Percentiles rank a stretch among this genome's conserved stretches.
Conservation (phyloP, 2,329 filamentous ascomycete species). For the Paraphaeosphaeria minitans region DNA sequence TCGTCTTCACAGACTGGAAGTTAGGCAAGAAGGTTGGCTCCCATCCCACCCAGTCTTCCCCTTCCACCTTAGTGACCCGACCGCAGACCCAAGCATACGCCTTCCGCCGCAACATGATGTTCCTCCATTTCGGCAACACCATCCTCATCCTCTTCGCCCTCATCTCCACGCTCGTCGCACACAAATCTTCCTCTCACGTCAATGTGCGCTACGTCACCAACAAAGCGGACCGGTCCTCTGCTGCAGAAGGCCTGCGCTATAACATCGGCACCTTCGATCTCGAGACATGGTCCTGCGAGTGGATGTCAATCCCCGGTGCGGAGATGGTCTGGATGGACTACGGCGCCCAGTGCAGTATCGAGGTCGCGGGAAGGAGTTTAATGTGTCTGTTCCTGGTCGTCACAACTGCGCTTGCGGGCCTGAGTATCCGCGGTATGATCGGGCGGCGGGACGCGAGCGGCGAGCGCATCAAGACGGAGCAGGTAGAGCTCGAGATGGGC, state of each 20-base stretch:
- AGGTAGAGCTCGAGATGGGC: slow-evolving; percentile 35
- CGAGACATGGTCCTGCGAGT: slow-evolving; percentile 43
- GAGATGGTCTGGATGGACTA: slow-evolving; percentile 37
- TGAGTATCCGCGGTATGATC: slow-evolving; percentile 32
- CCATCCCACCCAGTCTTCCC: neutral
- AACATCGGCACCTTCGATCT: slow-evolving; percentile 43
- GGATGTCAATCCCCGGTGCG: slow-evolving; percentile 27
- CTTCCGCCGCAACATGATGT: slow-evolving; percentile 43
- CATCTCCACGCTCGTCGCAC: slow-evolving; percentile 37
- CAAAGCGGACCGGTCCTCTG: slow-evolving; percentile 21
- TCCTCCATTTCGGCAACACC: slow-evolving; percentile 37
- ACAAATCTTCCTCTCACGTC: slow-evolving; percentile 38
- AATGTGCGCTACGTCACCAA: slow-evolving; percentile 30
- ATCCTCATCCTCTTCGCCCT: slow-evolving; percentile 39
- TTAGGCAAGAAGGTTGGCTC: slow-evolving; percentile 28
- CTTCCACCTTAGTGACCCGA: neutral
- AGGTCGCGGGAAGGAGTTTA: slow-evolving; percentile 34
- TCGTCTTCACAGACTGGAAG: slow-evolving; percentile 34
- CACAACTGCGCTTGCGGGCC: slow-evolving; percentile 23
- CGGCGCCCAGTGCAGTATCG: slow-evolving; percentile 32
- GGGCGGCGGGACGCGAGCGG: slow-evolving; percentile 24
- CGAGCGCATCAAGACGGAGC: slow-evolving; percentile 34
- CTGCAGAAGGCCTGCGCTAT: slow-evolving; percentile 33
- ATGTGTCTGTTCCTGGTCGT: slow-evolving; percentile 38
- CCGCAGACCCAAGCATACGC: slow-evolving; percentile 36